phyloP scores from a whole-genome alignment of 495 filamentous ascomycete genomes.

The Parachaetomium inaequale region DNA sequence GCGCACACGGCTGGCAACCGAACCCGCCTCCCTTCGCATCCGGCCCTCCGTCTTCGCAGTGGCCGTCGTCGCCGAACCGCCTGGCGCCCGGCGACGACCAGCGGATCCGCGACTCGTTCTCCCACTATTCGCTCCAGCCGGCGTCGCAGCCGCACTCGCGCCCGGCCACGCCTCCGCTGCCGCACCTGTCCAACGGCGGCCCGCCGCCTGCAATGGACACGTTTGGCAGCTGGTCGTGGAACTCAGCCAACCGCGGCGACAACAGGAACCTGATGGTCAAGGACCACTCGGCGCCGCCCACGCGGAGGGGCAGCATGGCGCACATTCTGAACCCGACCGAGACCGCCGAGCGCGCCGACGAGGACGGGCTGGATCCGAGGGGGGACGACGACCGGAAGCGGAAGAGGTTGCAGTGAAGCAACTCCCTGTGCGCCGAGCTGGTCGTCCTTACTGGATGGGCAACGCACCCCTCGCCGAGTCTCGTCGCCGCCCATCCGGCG shows the following conservation, averaged over 20 bases:
- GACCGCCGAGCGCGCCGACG: constrained; percentile 43
- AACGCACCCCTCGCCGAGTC: background rate
- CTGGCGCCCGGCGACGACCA: constrained; percentile 60
- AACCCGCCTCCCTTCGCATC: constrained; percentile 65
- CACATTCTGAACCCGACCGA: constrained; percentile 69
- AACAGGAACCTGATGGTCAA: constrained; percentile 46
- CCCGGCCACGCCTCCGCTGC: constrained; percentile 66
- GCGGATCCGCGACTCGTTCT: constrained; percentile 75
- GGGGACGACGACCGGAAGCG: constrained; percentile 68
- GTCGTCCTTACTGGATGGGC: too few relatives aligned
- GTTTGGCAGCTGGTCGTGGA: constrained; percentile 55
- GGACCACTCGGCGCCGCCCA: constrained; percentile 55
- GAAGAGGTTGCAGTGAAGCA: constrained; percentile 57
- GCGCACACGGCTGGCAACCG: constrained; percentile 80
- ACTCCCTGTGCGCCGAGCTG: background rate
- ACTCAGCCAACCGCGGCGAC: constrained; percentile 38
- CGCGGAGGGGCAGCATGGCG: constrained; percentile 56
- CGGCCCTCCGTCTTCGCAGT: constrained; percentile 69
- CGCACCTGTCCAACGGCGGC: constrained; percentile 44
- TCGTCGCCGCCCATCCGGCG: background rate
- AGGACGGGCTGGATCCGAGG: constrained; percentile 42
- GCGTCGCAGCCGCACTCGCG: constrained; percentile 57
- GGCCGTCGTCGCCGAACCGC: constrained; percentile 82
- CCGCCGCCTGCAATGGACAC: constrained; percentile 28
- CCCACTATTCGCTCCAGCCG: constrained; percentile 71